Evolutionary conservation across 1,284 basidiomycete species (phyloP).

Genomic region (Cryptococcus hybrid): DNA sequence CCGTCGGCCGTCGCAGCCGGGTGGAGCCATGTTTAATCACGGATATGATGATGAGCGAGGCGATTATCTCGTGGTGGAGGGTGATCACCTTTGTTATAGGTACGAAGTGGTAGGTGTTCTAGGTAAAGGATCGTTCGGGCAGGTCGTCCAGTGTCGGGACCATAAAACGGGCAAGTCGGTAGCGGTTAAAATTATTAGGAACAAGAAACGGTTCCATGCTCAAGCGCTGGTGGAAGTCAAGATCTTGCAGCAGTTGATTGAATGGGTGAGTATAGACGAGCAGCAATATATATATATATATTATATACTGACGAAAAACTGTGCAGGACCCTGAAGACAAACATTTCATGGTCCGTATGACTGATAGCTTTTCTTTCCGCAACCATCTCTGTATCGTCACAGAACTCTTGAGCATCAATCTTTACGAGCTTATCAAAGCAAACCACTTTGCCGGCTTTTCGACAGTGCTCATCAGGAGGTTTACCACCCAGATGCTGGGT

Average conservation of each 20-base stretch:
- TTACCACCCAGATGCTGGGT: constrained; percentile 92
- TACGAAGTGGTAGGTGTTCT: constrained; percentile 92
- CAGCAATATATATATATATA: too few species aligned
- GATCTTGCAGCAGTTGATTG: constrained; percentile 90
- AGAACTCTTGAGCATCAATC: constrained; percentile 95
- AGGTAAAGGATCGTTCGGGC: constrained; percentile 98
- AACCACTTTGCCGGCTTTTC: constrained; percentile 98
- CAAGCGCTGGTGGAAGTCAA: constrained; percentile 99
- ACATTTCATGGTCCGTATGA: constrained; percentile 98
- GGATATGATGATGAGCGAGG: constrained; percentile 99
- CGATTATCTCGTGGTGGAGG: constrained; percentile 86
- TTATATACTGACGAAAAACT: neutral
- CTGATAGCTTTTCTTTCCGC: constrained; percentile 97
- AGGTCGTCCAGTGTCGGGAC: constrained; percentile 94
- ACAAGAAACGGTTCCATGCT: constrained; percentile 99
- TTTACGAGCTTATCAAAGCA: constrained; percentile 99
- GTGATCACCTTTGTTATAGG: constrained; percentile 93
- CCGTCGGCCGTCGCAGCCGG: constrained; percentile 32
- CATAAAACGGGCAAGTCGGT: constrained; percentile 95
- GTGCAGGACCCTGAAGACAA: constrained; percentile 91
- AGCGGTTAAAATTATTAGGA: constrained; percentile 98
- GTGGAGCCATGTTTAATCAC: constrained; percentile 84
- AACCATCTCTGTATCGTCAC: constrained; percentile 98
- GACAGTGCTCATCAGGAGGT: constrained; percentile 88
- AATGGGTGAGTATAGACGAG: constrained; percentile 67